Evolutionary conservation across 305 asterid genomes (phyloP).

Genomic region (Striga hermonthica): DNA sequence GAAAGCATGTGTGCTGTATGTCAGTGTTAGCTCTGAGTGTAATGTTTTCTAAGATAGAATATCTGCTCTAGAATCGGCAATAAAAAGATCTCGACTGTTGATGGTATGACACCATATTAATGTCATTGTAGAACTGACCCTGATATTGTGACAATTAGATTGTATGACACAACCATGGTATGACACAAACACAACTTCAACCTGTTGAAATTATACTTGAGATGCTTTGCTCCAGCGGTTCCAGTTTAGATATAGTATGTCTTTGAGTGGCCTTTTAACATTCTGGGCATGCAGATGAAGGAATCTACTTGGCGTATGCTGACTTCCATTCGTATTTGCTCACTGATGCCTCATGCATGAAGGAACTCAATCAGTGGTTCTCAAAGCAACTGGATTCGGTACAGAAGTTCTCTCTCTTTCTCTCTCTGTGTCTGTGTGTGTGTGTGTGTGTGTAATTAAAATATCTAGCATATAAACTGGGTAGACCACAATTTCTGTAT

Average conservation of each 20-base stretch:
- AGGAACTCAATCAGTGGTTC: conserved; percentile 93
- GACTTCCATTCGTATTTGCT: conserved; percentile 84
- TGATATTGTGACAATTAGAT: too few relatives aligned
- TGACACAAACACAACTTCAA: too few relatives aligned
- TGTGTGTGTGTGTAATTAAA: conserved; percentile 2
- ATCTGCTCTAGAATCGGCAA: conserved; percentile 15
- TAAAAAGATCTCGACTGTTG: background rate
- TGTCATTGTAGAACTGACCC: too few relatives aligned
- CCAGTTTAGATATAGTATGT: conserved; percentile 21
- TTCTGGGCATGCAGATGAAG: conserved; percentile 59
- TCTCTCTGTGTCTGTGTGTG: background rate
- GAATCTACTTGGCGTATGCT: conserved; percentile 83
- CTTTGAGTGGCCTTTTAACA: conserved; percentile 17
- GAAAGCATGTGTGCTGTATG: conserved; percentile 1
- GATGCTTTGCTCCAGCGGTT: conserved; percentile 25
- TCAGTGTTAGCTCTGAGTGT: conserved; percentile 6
- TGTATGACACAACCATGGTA: too few relatives aligned
- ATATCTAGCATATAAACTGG: conserved; percentile 10
- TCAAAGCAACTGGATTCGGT: conserved; percentile 89
- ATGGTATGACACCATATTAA: too few relatives aligned
- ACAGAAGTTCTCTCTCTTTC: conserved; percentile 26
- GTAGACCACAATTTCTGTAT: conserved; percentile 11
- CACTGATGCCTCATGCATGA: conserved; percentile 74
- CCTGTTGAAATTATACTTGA: conserved; percentile 16
- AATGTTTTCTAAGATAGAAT: background rate